A percentile compares a stretch with the other conserved stretches of the same genome.
Conservation (phyloP, 2,329 filamentous ascomycete species). For the Lachnellula willkommii region DNA sequence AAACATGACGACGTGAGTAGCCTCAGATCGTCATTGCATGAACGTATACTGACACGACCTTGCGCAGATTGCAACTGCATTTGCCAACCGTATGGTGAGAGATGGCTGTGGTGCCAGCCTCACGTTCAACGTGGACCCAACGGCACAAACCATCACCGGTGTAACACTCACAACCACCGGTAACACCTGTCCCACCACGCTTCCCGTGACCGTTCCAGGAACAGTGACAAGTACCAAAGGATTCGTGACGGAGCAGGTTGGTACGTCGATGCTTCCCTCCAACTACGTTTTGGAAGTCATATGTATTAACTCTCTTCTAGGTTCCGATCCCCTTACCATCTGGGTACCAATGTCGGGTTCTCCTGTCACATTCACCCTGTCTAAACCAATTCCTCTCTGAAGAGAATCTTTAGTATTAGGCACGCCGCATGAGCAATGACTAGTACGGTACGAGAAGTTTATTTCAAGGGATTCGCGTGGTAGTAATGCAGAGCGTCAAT, state of each 20-base stretch:
- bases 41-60: background rate
- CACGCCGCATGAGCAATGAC: no score
- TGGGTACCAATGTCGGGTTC: slow-evolving; percentile 43
- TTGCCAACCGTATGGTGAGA: slow-evolving; percentile 42
- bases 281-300: no score
- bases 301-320: slow-evolving; percentile 19
- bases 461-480: background rate
- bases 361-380: slow-evolving; percentile 40
- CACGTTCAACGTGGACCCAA: slow-evolving; percentile 14
- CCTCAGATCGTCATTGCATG: background rate
- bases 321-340: slow-evolving; percentile 46
- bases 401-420: no score
- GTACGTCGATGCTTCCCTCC: background rate
- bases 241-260: slow-evolving; percentile 38
- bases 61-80: slow-evolving; percentile 31
- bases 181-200: slow-evolving; percentile 20
- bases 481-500: background rate
- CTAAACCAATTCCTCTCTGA: slow-evolving; percentile 15
- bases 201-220: slow-evolving; percentile 35
- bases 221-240: slow-evolving; percentile 22
- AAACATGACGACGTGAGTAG: slow-evolving; percentile 51
- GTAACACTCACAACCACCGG: slow-evolving; percentile 39
- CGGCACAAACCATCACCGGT: slow-evolving; percentile 19
- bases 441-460: background rate
- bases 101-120: slow-evolving; percentile 21